Evolutionary conservation across 176 grass and related monocot species (phyloP).

Genomic region (Eremochloa ophiuroides): DNA sequence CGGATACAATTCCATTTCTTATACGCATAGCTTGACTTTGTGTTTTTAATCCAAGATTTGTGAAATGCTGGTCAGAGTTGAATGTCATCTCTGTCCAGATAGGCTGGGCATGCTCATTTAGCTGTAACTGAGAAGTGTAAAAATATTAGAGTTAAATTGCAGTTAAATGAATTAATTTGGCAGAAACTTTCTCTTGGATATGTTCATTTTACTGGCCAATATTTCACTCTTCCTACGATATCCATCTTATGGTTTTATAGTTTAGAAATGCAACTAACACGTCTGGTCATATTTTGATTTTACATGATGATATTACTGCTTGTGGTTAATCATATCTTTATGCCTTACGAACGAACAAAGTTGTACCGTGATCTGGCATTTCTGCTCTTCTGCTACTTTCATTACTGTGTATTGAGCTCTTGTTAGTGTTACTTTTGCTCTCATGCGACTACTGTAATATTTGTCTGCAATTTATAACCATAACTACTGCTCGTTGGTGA

Average conservation of each 20-base stretch:
- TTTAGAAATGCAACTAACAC: constrained; percentile 11
- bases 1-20: constrained; percentile 60
- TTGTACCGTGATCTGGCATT: not conserved
- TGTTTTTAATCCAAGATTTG: constrained; percentile 38
- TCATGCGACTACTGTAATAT: not conserved
- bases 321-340: not conserved
- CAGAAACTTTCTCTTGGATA: not conserved
- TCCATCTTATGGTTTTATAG: constrained; percentile 5
- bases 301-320: not conserved
- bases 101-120: constrained; percentile 92
- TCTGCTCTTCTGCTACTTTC: not conserved
- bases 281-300: not conserved
- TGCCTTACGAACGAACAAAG: not conserved
- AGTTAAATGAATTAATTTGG: not conserved
- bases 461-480: not conserved
- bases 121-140: constrained; percentile 72
- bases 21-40: constrained; percentile 39
- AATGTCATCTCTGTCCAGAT: constrained; percentile 85
- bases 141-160: constrained; percentile 1
- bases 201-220: not conserved
- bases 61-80: constrained; percentile 41
- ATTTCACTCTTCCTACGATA: not conserved
- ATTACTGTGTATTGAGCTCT: not conserved
- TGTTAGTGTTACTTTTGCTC: constrained; percentile 7
- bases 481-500: not conserved